These are phyloP conservation scores for Solioccasus polychromus DNA, from an alignment of 768 basidiomycete species.

Conservation along the genomic window DNA sequence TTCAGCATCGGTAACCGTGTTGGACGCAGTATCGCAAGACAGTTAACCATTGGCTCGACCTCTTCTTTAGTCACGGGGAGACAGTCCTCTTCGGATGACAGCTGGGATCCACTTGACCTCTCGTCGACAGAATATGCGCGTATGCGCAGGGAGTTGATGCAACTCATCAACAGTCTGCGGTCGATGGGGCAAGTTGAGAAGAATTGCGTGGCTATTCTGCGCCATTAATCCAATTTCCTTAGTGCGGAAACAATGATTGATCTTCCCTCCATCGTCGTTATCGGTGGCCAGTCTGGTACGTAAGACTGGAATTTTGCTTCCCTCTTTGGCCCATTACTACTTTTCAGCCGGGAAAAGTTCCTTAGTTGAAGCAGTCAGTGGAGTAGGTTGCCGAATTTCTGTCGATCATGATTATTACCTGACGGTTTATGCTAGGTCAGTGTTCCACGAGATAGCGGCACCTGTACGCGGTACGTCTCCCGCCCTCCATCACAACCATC, in stretches of 20 bases:
- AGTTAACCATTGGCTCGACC: neutral
- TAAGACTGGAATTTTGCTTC: neutral
- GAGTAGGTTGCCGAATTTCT: conserved; percentile 34
- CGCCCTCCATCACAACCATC: neutral
- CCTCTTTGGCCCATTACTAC: conserved; percentile 1
- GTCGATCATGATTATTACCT: neutral
- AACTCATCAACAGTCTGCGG: conserved; percentile 36
- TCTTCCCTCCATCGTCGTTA: conserved; percentile 53
- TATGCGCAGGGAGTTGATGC: conserved; percentile 38
- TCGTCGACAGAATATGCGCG: conserved; percentile 39
- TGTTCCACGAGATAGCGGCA: conserved; percentile 61
- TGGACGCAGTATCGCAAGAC: neutral
- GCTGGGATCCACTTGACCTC: conserved; percentile 18
- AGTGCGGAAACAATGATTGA: conserved; percentile 41
- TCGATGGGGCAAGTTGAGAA: conserved; percentile 36
- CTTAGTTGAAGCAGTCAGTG: conserved; percentile 54
- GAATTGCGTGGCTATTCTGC: neutral
- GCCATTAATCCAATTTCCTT: conserved; percentile 2
- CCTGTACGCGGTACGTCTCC: conserved; percentile 49
- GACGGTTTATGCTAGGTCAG: conserved; percentile 39
- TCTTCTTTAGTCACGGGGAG: neutral
- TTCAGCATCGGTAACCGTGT: neutral
- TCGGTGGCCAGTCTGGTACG: conserved; percentile 55
- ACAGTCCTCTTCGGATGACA: conserved; percentile 12
- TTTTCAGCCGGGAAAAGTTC: conserved; percentile 58